Base-by-base conservation (phyloP, 805 yeast genomes). In the Starmerella khaoyaiensis region DNA sequence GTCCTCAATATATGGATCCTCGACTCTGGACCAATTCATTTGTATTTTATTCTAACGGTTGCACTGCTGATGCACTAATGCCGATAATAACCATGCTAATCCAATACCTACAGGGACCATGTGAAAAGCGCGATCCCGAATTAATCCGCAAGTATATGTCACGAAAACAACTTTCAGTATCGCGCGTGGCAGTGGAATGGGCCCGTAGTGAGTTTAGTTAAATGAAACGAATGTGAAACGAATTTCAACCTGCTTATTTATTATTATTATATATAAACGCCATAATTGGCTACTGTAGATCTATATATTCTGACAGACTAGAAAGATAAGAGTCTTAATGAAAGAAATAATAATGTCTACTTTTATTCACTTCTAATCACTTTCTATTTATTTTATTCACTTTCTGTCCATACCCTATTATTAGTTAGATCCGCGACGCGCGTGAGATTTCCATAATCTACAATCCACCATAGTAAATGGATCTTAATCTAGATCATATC, bases 141-240 rank as follows among this genome's bases (percentile, higher is more conserved):
- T 83, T 87, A 54, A 84, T 83, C 65, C 81, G 79, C 55, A 90
- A 90, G 61, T 90, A 90, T 56, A 87, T 94, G 33, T 73, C 90
- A 22, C 74, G 83, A 55, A 78, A 80, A 57, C 84, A 77, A 55
- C 72, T 90, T 78, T 81, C 82, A 59, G 67, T 64, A 2, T 55
- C 64, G 9, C 39, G 57, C 15, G 39, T 54, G 14, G 53, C 62
- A 28, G 52, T 60, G 14, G 45, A 47, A 11, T 62, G 48, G 48
- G 44, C 47, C n/a, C 40, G 41, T 18, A 33, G 24, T 18, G n/a
- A n/a, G n/a, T n/a, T n/a, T n/a, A n/a, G n/a, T n/a, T n/a, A n/a
- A n/a, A 31, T 12, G 48, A 21, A 39, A 49, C 20, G 22, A 23
- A 30, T 30, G 28, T 28, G 14, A 12, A 18, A 27, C 7, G 14